Evolutionary conservation across 805 yeast genomes (phyloP), one percentile per base, ranked within the genome.

Genomic region (Wickerhamiella slavikovae): DNA sequence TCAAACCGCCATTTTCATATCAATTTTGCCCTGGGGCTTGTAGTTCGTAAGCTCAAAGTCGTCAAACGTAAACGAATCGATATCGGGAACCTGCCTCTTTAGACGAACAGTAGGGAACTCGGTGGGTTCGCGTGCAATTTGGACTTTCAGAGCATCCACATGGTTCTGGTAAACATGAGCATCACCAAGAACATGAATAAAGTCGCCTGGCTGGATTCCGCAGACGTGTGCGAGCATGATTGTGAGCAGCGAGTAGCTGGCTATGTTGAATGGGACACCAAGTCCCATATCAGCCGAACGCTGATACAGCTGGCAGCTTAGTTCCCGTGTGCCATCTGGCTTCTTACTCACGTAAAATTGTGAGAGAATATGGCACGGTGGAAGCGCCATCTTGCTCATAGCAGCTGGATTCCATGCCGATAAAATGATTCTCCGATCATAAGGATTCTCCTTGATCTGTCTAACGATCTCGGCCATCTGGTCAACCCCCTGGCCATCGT

Each of bases 361-460:
- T 32, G 92, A 72, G 47, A 89, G 78, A 15, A 89, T 91, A 52
- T 89, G 99, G 47, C 99, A 89, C 17, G 99, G 99, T 9, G 99
- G 99, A 31, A 89, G 61, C 0, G 99, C 99, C 99, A 89, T 89
- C 38, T 70, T 61, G 29, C 68, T 63, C 47, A 85, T 78, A 44
- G 83, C 99, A 2, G 93, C 83, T 3, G 99, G 98, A 46, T 89
- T 89, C 99, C 99, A 89, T 1, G 99, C 98, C 26, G 91, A 73
- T 66, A 89, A 56, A 34, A 89, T 80, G 43, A 89, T 80, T 51
- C 99, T 63, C 47, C 99, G 66, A 51, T 89, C 96, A 45, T 78
- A 79, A 3, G 99, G 99, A 44, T 78, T 82, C 5, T 68, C 76
- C 43, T 74, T 80, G 39, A 89, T 57, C 38, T 74, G 78, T 27